Conservation (phyloP, 345 rosid species). For the Brassica nigra region DNA sequence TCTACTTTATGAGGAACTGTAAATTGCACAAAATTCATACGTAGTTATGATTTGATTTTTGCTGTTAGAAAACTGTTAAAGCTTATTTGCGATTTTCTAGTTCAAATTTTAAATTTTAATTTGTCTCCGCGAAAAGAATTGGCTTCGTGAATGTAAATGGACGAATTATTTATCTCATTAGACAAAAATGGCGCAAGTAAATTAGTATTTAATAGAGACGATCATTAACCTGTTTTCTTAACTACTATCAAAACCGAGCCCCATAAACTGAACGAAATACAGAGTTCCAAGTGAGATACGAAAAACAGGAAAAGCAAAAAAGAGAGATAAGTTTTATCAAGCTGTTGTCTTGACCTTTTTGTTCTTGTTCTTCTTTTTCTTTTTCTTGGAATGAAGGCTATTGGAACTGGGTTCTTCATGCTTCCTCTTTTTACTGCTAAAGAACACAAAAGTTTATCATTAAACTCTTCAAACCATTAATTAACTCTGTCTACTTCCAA, state of each 20-base stretch:
- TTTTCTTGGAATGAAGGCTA: conserved; percentile 67
- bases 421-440: conserved; percentile 73
- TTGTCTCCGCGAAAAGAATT: not conserved
- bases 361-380: conserved; percentile 58
- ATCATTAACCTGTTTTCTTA: not conserved
- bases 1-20: conserved; percentile 24
- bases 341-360: conserved; percentile 12
- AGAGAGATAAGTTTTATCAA: not conserved
- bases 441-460: conserved; percentile 9
- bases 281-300: not conserved
- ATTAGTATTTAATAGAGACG: not conserved
- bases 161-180: not conserved
- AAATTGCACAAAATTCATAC: conserved; percentile 26
- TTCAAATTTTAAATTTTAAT: not conserved
- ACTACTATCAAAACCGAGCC: conserved; percentile 15
- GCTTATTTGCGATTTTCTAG: conserved; percentile 22
- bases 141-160: not conserved
- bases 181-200: not conserved
- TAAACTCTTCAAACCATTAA: not conserved
- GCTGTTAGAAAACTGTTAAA: conserved; percentile 24
- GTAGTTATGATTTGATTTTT: conserved; percentile 28
- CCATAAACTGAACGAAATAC: conserved; percentile 6
- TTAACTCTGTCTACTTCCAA: too few relatives aligned
- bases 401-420: conserved; percentile 61
- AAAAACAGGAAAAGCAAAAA: not conserved